phyloP scores from a whole-genome alignment of 139 green algal genomes.

The Chlamydomonas schloesseri region DNA sequence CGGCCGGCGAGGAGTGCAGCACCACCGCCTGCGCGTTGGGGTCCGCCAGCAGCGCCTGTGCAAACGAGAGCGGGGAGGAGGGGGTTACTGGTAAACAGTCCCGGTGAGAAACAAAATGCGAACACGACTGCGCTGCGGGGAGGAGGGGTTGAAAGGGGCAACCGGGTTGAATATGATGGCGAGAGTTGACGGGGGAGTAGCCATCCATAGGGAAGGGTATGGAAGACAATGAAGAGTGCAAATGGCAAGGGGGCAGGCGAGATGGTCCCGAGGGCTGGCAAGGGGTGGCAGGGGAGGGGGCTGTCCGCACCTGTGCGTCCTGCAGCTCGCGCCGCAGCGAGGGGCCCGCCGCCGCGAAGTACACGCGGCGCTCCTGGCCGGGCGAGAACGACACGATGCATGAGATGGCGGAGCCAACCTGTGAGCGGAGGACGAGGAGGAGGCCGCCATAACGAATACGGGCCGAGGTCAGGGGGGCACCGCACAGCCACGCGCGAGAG shows the following conservation, averaged over 20 bases:
- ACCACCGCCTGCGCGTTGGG: background rate
- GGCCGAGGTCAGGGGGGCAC: too few relatives aligned
- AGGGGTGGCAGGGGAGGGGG: too few relatives aligned
- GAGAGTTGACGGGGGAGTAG: background rate
- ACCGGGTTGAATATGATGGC: too few relatives aligned
- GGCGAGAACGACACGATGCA: slow-evolving; percentile 87
- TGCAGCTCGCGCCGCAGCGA: slow-evolving; percentile 9
- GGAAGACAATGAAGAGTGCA: too few relatives aligned
- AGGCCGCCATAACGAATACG: too few relatives aligned
- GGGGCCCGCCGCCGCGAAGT: slow-evolving; percentile 70
- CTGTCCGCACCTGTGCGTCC: slow-evolving; percentile 16
- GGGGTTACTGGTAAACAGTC: background rate
- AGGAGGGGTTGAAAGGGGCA: too few relatives aligned
- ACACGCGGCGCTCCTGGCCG: slow-evolving; percentile 79
- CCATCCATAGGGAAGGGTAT: too few relatives aligned
- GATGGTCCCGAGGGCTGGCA: too few relatives aligned
- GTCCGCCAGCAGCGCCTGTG: slow-evolving; percentile 15
- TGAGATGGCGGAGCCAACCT: slow-evolving; percentile 51
- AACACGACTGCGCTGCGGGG: too few relatives aligned
- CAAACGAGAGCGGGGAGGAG: background rate
- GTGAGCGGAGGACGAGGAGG: background rate
- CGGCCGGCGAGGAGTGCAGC: slow-evolving; percentile 63
- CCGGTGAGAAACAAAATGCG: too few relatives aligned
- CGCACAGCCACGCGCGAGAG: background rate
- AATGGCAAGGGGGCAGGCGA: too few relatives aligned